Percentiles rank a stretch among this genome's conserved stretches.
These are phyloP conservation scores for Macrophomina pseudophaseolina DNA, from an alignment of 2,329 filamentous ascomycete species.

Conservation along the genomic window DNA sequence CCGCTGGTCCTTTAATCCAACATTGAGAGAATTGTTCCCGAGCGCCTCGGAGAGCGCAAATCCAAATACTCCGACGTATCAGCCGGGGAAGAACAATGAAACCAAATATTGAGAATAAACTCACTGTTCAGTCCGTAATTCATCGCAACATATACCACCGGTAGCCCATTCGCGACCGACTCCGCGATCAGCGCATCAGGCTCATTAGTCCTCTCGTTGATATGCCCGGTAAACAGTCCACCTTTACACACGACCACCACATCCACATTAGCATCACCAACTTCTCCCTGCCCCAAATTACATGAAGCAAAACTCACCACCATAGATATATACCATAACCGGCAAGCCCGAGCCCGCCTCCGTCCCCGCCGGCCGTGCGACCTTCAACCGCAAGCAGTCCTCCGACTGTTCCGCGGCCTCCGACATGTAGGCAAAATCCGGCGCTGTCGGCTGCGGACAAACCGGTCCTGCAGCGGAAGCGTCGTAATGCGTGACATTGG, in stretches of 20 bases:
- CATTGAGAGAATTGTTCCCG: conserved; percentile 42
- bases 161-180: conserved; percentile 50
- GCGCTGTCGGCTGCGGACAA: conserved; percentile 51
- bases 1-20: conserved; percentile 45
- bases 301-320: conserved; percentile 37
- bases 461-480: conserved; percentile 50
- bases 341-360: conserved; percentile 53
- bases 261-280: not conserved
- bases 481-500: conserved; percentile 42
- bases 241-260: conserved; percentile 24
- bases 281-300: not conserved
- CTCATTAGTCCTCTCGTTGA: conserved; percentile 42
- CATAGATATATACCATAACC: conserved; percentile 66
- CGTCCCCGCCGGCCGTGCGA: conserved; percentile 58
- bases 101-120: not conserved
- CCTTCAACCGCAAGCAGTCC: conserved; percentile 66
- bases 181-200: conserved; percentile 55
- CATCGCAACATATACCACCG: conserved; percentile 44
- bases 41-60: conserved; percentile 44
- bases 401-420: conserved; percentile 52
- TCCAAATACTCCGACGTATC: conserved; percentile 38
- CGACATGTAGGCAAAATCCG: conserved; percentile 37
- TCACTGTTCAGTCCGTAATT: conserved; percentile 44
- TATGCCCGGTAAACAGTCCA: conserved; percentile 37
- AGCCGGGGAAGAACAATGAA: not conserved